Percentiles rank a stretch among this genome's conserved stretches.
Conservation (phyloP, 257 asterid genomes). For the Buddleja alternifolia region DNA sequence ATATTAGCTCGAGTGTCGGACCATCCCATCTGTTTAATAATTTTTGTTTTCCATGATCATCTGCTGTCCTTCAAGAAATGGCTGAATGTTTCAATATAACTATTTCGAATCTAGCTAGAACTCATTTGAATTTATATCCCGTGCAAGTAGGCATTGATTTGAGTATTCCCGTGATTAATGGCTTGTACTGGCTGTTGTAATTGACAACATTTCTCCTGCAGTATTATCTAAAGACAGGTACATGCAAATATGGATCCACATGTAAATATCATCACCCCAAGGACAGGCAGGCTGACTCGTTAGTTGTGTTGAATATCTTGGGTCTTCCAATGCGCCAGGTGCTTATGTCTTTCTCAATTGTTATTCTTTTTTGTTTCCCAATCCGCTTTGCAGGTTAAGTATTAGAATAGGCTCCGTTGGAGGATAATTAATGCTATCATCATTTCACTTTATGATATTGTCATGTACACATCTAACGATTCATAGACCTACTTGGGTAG, state of each 20-base stretch:
- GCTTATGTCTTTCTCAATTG: constrained; percentile 25
- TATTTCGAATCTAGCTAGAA: neutral
- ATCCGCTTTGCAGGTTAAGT: neutral
- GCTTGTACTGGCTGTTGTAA: constrained; percentile 16
- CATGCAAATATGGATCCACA: constrained; percentile 67
- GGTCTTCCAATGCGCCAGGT: constrained; percentile 87
- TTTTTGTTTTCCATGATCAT: constrained; percentile 9
- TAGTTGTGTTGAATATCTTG: constrained; percentile 44
- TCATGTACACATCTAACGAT: no score
- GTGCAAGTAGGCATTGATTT: constrained; percentile 9
- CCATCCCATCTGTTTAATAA: neutral
- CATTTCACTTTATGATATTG: no score
- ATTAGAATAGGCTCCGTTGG: neutral
- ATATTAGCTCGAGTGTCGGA: neutral
- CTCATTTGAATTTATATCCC: neutral
- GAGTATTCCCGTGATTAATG: neutral
- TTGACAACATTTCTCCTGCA: constrained; percentile 39
- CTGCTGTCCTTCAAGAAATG: neutral
- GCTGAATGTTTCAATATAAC: neutral
- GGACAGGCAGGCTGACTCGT: constrained; percentile 49
- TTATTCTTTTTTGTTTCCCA: constrained; percentile 5
- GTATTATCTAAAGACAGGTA: constrained; percentile 75
- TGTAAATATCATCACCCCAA: constrained; percentile 80
- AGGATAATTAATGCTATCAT: no score
- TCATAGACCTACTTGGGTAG: no score